Base-by-base conservation (phyloP, 2,329 filamentous ascomycete species). In the Ophiostoma piceae region DNA sequence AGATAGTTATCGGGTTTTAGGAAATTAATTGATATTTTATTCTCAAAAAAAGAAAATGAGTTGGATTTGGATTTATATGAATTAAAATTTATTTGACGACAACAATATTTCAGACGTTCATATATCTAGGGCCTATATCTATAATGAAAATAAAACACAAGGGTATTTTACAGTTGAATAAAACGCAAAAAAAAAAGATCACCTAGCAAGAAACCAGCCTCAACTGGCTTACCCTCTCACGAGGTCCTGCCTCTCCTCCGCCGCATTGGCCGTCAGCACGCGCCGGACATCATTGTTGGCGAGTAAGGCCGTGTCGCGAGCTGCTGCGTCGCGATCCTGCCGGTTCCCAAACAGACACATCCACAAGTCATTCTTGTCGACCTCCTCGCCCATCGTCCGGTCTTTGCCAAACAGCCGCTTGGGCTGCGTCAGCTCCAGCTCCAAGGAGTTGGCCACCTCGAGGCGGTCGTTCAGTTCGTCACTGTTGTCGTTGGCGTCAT, bases 381-480 rank as follows among this genome's bases (percentile, higher is more conserved):
- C 91, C 70, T 91, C 82, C 79, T 98, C 95, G 0, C 94, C 94
- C 0, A 89, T 89, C 1, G 86, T 84, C 69, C 85, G 86, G 35
- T 88, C 87, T 73, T 89, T 89, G 54, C 84, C 86, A 79, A 97
- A 87, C 70, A 97, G 78, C 74, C 86, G 89, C 0, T 85, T 85
- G 47, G 96, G 79, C 0, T 87, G 84, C 7, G 90, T 90, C 72
- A 90, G 85, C 79, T 96, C 87, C 74, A 97, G 79, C 79, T 97
- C 92, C 65, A 91, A 80, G 3, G 92, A 92, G 76, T 98, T 96
- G 1, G 94, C 94, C 16, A 85, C 88, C 72, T 97, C 94, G 16
- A 98, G 82, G 22, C 84, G 83, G 72, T 84, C 80, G 76, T 92
- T 85, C 74, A 88, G 77, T 70, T 88, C 32, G 6, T 12, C 37